A percentile compares a stretch with the other conserved stretches of the same genome.
Evolutionary conservation across 225 moss, liverwort and hornwort species (phyloP).

Genomic region (Physcomitrium patens): DNA sequence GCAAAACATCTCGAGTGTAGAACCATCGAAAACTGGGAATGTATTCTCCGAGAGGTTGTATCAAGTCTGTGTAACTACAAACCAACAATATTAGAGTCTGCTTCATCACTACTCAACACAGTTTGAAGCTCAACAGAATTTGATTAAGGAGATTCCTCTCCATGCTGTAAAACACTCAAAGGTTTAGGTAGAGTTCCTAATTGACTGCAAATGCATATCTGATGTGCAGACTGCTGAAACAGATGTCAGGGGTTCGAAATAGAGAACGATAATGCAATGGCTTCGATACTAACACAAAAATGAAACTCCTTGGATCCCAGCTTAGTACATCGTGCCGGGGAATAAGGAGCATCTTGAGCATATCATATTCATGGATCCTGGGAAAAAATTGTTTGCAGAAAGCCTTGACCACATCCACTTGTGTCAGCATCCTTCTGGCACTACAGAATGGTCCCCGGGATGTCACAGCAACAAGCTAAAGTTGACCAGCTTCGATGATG

Average conservation of each 20-base stretch:
- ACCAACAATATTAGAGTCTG: too few relatives aligned
- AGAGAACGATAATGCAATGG: background rate
- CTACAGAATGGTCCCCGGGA: background rate
- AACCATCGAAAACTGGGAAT: background rate
- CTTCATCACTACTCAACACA: background rate
- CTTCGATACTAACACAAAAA: background rate
- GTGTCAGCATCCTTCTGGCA: slow-evolving; percentile 12
- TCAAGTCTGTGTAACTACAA: too few relatives aligned
- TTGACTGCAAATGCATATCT: background rate
- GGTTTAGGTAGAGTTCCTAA: background rate
- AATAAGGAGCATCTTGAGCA: background rate
- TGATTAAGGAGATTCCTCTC: background rate
- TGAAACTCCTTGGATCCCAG: background rate
- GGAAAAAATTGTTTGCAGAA: slow-evolving; percentile 18
- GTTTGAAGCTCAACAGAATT: background rate
- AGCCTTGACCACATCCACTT: slow-evolving; percentile 2
- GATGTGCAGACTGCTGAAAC: background rate
- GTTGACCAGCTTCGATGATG: slow-evolving; percentile 45
- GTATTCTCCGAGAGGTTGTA: background rate
- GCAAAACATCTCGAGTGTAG: background rate
- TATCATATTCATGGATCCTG: slow-evolving; percentile 18
- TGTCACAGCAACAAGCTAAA: slow-evolving; percentile 30
- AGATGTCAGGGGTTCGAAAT: background rate
- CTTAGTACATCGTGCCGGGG: background rate
- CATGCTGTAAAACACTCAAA: background rate